Evolutionary conservation across 1,139 yeast genomes (phyloP).

Genomic region (Debaryomyces robertsiae): DNA sequence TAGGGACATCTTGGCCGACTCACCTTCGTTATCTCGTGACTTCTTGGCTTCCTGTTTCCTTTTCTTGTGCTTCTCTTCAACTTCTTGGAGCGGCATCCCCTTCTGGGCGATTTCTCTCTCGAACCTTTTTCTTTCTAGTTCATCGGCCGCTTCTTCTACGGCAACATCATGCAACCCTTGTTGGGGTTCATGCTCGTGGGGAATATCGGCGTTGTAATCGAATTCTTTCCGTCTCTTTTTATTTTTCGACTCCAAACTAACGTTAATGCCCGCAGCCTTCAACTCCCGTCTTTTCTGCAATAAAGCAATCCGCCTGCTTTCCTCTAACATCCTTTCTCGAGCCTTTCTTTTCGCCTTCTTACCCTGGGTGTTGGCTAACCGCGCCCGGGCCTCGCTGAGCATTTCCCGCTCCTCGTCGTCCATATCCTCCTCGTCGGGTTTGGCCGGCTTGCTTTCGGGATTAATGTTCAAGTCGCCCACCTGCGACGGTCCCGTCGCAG

Average conservation of each 20-base stretch:
- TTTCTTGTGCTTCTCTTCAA: slow-evolving; percentile 36
- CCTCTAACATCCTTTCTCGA: slow-evolving; percentile 77
- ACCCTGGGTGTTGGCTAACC: slow-evolving; percentile 91
- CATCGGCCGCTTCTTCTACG: slow-evolving; percentile 54
- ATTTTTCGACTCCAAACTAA: slow-evolving; percentile 52
- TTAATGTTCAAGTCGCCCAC: slow-evolving; percentile 65
- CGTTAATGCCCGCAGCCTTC: slow-evolving; percentile 80
- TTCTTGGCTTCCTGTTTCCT: slow-evolving; percentile 28
- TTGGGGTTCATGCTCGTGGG: slow-evolving; percentile 74
- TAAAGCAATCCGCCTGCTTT: slow-evolving; percentile 71
- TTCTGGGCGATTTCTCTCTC: slow-evolving; percentile 46
- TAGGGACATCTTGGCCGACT: slow-evolving; percentile 23
- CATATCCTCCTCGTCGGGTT: slow-evolving; percentile 76
- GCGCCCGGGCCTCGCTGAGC: slow-evolving; percentile 90
- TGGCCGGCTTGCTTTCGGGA: slow-evolving; percentile 83
- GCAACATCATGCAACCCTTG: slow-evolving; percentile 70
- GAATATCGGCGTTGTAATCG: slow-evolving; percentile 83
- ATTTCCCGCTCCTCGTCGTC: slow-evolving; percentile 91
- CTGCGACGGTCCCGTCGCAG: slow-evolving; percentile 41
- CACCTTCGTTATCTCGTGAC: slow-evolving; percentile 20
- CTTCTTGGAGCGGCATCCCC: slow-evolving; percentile 51
- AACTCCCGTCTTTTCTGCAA: slow-evolving; percentile 83
- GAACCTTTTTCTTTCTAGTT: slow-evolving; percentile 42
- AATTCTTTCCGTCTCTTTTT: slow-evolving; percentile 58
- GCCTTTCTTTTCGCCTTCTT: slow-evolving; percentile 92